Evolutionary conservation across 176 grass and related monocot genomes (phyloP), one percentile per base, ranked within the genome.

Genomic region (Raddia distichophylla): DNA sequence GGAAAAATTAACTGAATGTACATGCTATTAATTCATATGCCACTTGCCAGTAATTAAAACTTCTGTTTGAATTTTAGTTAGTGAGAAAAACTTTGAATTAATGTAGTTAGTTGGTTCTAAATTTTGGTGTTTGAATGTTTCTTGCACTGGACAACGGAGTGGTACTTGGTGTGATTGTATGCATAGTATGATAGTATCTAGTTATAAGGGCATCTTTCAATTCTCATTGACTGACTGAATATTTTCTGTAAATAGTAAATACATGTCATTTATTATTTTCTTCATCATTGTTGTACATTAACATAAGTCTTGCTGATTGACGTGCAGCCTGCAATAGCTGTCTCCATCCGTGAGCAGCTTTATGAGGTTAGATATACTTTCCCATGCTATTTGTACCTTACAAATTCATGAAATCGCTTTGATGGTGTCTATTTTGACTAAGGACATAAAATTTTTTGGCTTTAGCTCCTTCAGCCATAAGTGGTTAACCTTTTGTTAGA

Each of bases 311-410:
- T 66, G 45, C 12, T 79, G 62, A 66, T 81, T 67, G 19, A 55
- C 86, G 18, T 87, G 73, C 84, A 99, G 96, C 96, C 91, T 57
- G 96, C 93, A 58, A 90, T 99, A 77, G 91, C 96, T 54, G 91
- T 95, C 76, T 90, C 91, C 59, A 99, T 99, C 57, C 91, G 93
- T 22, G 96, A 99, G 74, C 96, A 99, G 76, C 87, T 99, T 75
- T 99, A 95, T 67, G 93, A 99, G 96, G 96, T 99, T 81, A 91
- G 88, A 45, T 80, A n/a, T 67, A 51, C 32, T 78, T 83, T 64
- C 19, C 34, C 33, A 52, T 77, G 19, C 10, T 52, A 68, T 84
- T 47, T 82, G 5, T 27, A 42, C 6, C 49, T 81, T 46, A 15
- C 45, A 20, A 35, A 53, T 63, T 60, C 55, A 46, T 63, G 61